A percentile compares a stretch with the other conserved stretches of the same genome.
Evolutionary conservation across 768 basidiomycete genomes (phyloP).

Genomic region (Coprinopsis marcescibilis): DNA sequence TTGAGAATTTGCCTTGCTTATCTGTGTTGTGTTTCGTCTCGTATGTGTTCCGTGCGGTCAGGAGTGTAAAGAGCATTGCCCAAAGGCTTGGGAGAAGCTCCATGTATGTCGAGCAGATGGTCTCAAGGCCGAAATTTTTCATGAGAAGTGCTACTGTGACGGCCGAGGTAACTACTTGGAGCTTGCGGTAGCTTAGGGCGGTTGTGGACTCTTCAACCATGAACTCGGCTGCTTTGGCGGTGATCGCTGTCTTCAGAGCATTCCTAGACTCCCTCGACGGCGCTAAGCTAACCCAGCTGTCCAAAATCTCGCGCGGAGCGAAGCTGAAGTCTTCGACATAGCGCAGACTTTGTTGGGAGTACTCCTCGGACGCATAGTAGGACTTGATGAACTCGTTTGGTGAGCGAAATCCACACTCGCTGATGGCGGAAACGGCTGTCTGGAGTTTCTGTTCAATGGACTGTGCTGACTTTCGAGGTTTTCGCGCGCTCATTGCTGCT

Average conservation of each 20-base stretch:
- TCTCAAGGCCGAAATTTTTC: neutral
- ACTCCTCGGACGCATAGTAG: neutral
- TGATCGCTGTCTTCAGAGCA: neutral
- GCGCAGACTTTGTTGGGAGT: neutral
- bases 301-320: neutral
- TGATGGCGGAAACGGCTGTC: neutral
- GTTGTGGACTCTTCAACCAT: neutral
- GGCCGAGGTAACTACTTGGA: neutral
- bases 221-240: neutral
- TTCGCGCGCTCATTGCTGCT: no score
- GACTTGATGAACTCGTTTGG: neutral
- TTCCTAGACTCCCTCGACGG: neutral
- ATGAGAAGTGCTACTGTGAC: neutral
- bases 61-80: neutral
- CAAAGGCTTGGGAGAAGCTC: neutral
- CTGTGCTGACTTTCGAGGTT: neutral
- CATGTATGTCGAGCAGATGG: neutral
- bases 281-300: neutral
- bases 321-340: neutral
- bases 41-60: neutral
- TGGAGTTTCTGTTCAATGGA: neutral
- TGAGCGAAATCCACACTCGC: neutral
- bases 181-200: neutral
- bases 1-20: neutral
- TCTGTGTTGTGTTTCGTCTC: neutral